These are phyloP conservation scores for Haplosporangium gracile DNA, from an alignment of 192 early-diverging fungal genomes.

Conservation along the genomic window DNA sequence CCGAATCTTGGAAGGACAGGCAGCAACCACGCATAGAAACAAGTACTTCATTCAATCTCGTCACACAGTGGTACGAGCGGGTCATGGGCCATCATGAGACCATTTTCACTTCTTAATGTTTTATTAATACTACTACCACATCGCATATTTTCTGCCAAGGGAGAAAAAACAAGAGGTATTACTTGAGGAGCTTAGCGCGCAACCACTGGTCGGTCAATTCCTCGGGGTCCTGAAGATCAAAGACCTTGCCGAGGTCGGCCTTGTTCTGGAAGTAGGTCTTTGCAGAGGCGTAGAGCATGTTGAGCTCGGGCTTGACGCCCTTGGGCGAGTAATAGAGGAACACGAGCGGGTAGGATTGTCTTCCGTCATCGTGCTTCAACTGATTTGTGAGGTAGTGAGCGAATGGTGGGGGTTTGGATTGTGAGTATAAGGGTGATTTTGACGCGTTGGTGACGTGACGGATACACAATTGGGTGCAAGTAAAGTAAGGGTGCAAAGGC, in stretches of 20 bases:
- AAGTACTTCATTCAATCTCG: no score
- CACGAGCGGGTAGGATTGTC: conserved; percentile 80
- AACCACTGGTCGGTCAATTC: conserved; percentile 78
- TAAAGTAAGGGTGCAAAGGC: no score
- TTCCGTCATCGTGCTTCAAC: conserved; percentile 72
- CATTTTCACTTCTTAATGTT: no score
- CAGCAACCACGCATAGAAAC: no score
- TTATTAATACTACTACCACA: no score
- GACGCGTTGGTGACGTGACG: background rate
- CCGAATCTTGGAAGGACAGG: no score
- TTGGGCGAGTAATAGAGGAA: conserved; percentile 76
- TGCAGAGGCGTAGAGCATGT: conserved; percentile 76
- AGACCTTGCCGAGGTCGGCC: conserved; percentile 75
- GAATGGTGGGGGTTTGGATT: background rate
- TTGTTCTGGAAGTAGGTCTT: conserved; percentile 72
- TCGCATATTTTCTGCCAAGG: no score
- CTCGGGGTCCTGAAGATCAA: conserved; percentile 80
- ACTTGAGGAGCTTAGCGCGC: conserved; percentile 60
- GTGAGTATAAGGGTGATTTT: background rate
- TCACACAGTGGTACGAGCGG: no score
- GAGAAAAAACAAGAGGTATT: background rate
- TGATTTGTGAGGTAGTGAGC: conserved; percentile 14
- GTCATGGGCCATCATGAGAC: no score
- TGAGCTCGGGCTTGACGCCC: conserved; percentile 57
- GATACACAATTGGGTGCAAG: no score